Evolutionary conservation across 768 basidiomycete genomes (phyloP).

Genomic region (Trametopsis cervina): DNA sequence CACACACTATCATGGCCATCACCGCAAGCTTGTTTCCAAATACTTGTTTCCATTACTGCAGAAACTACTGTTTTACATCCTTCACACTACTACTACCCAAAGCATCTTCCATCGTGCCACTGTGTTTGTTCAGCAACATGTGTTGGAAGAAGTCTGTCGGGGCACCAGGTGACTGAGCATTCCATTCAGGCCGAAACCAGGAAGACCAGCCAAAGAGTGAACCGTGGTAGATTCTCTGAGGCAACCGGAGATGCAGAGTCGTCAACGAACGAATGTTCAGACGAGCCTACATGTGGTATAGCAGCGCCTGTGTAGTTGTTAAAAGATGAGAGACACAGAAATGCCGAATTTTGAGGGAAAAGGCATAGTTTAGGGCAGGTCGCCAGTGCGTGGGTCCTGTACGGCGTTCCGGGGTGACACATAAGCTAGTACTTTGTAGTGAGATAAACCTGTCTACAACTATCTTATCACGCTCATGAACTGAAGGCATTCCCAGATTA

Average conservation of each 20-base stretch:
- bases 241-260: slow-evolving; percentile 12
- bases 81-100: too few species aligned
- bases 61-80: too few species aligned
- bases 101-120: too few species aligned
- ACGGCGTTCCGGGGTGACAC: too few species aligned
- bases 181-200: slow-evolving; percentile 9
- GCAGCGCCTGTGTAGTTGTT: slow-evolving; percentile 15
- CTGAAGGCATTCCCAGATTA: too few species aligned
- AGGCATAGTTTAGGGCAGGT: slow-evolving; percentile 8
- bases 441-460: too few species aligned
- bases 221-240: slow-evolving; percentile 10
- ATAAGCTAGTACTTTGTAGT: too few species aligned
- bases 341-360: background rate
- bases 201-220: slow-evolving; percentile 17
- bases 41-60: too few species aligned
- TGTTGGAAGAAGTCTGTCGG: slow-evolving; percentile 10
- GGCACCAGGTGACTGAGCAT: slow-evolving; percentile 15
- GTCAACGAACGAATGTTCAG: slow-evolving; percentile 4
- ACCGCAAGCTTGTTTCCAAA: too few species aligned
- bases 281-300: slow-evolving; percentile 15
- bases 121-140: too few species aligned
- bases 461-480: too few species aligned
- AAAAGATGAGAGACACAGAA: slow-evolving; percentile 11
- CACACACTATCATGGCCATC: too few species aligned
- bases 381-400: background rate